These are phyloP conservation scores for Persicaria maculosa DNA, from an alignment of 148 eudicot species.

Conservation along the genomic window DNA sequence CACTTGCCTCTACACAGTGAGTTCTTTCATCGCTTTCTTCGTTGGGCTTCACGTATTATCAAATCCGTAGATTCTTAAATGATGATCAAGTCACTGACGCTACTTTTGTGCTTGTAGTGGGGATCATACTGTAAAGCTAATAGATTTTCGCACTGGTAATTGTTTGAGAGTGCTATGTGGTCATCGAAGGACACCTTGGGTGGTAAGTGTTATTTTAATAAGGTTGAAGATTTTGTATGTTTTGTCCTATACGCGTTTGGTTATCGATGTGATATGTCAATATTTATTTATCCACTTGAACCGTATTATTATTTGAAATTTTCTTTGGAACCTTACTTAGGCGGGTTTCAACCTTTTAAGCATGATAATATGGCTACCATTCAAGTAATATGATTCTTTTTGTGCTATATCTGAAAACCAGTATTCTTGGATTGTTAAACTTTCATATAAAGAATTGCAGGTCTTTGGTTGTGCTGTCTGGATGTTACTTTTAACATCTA, in stretches of 20 bases:
- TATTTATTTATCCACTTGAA: neutral
- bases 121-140: conserved; percentile 92
- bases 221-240: neutral
- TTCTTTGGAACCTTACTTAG: neutral
- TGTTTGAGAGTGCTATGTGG: conserved; percentile 84
- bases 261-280: neutral
- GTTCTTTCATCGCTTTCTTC: conserved; percentile 12
- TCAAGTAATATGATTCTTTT: neutral
- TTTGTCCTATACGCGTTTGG: neutral
- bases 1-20: conserved; percentile 93
- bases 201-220: conserved; percentile 52
- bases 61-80: neutral
- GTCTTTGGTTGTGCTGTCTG: neutral
- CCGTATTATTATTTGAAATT: neutral
- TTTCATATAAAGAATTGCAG: neutral
- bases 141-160: conserved; percentile 66
- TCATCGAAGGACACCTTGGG: conserved; percentile 98
- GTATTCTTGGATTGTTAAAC: neutral
- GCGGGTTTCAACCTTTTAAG: neutral
- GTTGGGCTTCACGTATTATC: neutral
- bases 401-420: neutral
- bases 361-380: neutral
- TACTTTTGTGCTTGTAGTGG: conserved; percentile 44
- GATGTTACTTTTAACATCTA: neutral
- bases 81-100: neutral